A percentile compares a stretch with the other conserved stretches of the same genome.
phyloP scores from a whole-genome alignment of 73 alveolate species.

The Loxodes magnus region DNA sequence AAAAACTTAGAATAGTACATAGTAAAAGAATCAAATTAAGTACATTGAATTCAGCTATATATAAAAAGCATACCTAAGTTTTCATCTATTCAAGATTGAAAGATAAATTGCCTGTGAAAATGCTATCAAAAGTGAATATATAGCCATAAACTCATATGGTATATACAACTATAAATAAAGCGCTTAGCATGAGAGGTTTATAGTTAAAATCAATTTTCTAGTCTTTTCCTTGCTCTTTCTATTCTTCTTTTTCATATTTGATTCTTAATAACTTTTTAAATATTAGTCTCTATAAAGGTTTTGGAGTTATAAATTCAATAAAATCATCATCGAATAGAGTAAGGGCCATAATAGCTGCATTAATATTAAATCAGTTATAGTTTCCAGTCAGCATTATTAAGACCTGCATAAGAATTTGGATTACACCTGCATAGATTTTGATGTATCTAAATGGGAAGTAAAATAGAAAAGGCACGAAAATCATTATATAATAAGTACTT shows the following conservation, averaged over 20 bases:
- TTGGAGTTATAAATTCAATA: not conserved
- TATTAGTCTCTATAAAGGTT: no score
- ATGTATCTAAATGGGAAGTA: constrained; percentile 57
- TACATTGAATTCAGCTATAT: no score
- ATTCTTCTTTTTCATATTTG: no score
- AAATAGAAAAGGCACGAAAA: constrained; percentile 46
- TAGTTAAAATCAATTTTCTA: not conserved
- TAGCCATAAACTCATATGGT: no score
- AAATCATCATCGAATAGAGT: constrained; percentile 28
- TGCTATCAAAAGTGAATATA: no score
- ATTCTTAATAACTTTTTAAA: not conserved
- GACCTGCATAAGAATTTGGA: constrained; percentile 26
- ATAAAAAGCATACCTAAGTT: no score
- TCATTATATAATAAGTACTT: constrained; percentile 25
- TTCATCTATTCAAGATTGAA: no score
- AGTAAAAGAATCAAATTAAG: no score
- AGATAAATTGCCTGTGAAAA: no score
- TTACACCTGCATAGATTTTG: constrained; percentile 45
- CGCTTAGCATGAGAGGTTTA: not conserved
- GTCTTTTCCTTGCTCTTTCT: not conserved
- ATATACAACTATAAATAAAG: no score
- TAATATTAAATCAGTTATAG: constrained; percentile 66
- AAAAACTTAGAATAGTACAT: no score
- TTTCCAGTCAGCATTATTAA: constrained; percentile 62
- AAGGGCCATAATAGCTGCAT: constrained; percentile 33